phyloP scores from a whole-genome alignment of 2,329 filamentous ascomycete species.

The Fusarium piperis region DNA sequence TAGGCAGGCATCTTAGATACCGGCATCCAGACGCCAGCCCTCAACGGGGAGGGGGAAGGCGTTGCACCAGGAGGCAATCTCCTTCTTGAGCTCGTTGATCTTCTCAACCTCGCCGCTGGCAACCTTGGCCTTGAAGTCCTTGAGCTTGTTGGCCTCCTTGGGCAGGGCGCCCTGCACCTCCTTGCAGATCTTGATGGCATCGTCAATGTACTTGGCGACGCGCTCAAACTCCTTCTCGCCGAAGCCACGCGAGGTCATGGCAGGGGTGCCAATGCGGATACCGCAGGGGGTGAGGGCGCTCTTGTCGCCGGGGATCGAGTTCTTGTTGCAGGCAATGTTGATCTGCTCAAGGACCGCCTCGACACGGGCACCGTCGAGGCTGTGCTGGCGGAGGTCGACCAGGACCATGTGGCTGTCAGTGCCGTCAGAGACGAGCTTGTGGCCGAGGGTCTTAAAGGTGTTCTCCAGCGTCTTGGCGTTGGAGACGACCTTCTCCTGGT shows the following conservation, averaged over 20 bases:
- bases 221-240: constrained; percentile 90
- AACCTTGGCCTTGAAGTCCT: constrained; percentile 98
- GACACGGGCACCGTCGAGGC: constrained; percentile 91
- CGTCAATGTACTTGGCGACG: constrained; percentile 89
- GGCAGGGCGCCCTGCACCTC: constrained; percentile 85
- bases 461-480: constrained; percentile 93
- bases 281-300: constrained; percentile 93
- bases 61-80: constrained; percentile 87
- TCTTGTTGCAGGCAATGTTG: constrained; percentile 99
- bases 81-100: constrained; percentile 86
- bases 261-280: constrained; percentile 94
- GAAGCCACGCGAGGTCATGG: constrained; percentile 97
- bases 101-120: constrained; percentile 79
- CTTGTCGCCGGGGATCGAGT: constrained; percentile 97
- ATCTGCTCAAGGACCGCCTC: constrained; percentile 97
- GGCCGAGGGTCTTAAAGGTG: constrained; percentile 85
- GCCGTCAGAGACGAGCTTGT: constrained; percentile 94
- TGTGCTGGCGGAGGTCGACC: constrained; percentile 87
- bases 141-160: constrained; percentile 98
- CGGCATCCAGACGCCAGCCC: constrained; percentile 72
- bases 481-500: constrained; percentile 90
- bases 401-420: constrained; percentile 99
- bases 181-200: constrained; percentile 88
- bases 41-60: constrained; percentile 92
- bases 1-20: constrained; percentile 56